These are phyloP conservation scores for Penicillium goetzii DNA, from an alignment of 495 filamentous ascomycete genomes.

Conservation along the genomic window DNA sequence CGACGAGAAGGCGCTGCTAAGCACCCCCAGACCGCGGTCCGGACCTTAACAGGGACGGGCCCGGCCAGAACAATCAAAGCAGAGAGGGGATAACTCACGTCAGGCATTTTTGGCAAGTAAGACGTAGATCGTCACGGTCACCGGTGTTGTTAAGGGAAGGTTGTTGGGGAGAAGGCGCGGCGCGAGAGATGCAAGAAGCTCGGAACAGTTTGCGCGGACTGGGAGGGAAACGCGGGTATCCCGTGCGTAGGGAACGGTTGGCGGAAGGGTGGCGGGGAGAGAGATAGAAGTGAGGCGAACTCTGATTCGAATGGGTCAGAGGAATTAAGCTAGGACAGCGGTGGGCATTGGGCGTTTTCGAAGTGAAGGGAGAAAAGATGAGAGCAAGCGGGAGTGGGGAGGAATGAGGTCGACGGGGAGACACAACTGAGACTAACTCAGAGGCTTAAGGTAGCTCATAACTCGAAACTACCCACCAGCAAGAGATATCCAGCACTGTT, in stretches of 20 bases:
- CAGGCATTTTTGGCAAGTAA: slow-evolving; percentile 44
- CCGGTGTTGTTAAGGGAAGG: background rate
- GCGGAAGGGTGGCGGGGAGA: slow-evolving; percentile 5
- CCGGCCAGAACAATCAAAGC: background rate
- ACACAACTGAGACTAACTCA: slow-evolving; percentile 11
- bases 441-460: background rate
- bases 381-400: slow-evolving; percentile 21
- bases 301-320: background rate
- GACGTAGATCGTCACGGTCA: background rate
- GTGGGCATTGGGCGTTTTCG: background rate
- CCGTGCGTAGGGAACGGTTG: background rate
- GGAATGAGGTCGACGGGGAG: slow-evolving; percentile 24
- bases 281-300: background rate
- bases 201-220: slow-evolving; percentile 17
- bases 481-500: background rate
- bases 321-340: background rate
- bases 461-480: background rate
- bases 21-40: slow-evolving; percentile 3
- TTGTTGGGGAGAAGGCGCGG: slow-evolving; percentile 12
- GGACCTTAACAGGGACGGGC: background rate
- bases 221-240: background rate
- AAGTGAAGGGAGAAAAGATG: slow-evolving; percentile 22
- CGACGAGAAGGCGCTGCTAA: background rate
- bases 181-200: slow-evolving; percentile 15
- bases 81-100: slow-evolving; percentile 38